Evolutionary conservation across 305 asterid genomes (phyloP), one percentile per base, ranked within the genome.

Genomic region (Solanum hybrid): DNA sequence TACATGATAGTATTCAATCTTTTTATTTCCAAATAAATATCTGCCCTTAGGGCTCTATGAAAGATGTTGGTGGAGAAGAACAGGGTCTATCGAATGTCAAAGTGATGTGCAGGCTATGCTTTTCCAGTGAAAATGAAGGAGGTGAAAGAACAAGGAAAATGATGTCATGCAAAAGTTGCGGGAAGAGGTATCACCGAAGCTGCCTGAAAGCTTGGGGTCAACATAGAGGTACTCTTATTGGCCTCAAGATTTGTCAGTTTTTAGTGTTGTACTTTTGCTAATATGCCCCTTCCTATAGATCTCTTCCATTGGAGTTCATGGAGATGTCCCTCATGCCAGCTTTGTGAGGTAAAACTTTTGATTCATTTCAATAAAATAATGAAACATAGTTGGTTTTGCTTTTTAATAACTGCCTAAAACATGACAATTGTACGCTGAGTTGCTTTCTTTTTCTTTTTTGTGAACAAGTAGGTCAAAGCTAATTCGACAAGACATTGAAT

Each of bases 261-360:
- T 60, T 60, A 27, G 51, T 71, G 60, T 24, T 69, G 1, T 42
- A 37, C 78, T 85, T 60, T 9, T 92, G 88, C 91, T 77, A 60
- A 89, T 86, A 89, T 77, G 42, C 69, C 56, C 89, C 89, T 89
- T 87, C 76, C 87, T 90, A 42, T 95, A 96, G 99, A 98, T 94
- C 97, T 98, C 92, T 96, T 98, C 91, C 99, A 98, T 92, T 98
- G 99, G 99, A 96, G 98, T 92, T 96, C 99, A 76, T 96, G 99
- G 99, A 91, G 93, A 40, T 98, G 99, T 93, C 98, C 99, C 86
- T 98, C 99, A 89, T 98, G 99, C 93, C 95, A 95, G 42, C 88
- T 86, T 73, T 96, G 99, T 87, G 99, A 98, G 99, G 99, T 98
- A 93, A 93, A 86, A 87, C 24, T 78, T 64, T 86, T 88, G 89